Evolutionary conservation across 169 alveolate genomes (phyloP).

Genomic region (Eimeria acervulina): DNA sequence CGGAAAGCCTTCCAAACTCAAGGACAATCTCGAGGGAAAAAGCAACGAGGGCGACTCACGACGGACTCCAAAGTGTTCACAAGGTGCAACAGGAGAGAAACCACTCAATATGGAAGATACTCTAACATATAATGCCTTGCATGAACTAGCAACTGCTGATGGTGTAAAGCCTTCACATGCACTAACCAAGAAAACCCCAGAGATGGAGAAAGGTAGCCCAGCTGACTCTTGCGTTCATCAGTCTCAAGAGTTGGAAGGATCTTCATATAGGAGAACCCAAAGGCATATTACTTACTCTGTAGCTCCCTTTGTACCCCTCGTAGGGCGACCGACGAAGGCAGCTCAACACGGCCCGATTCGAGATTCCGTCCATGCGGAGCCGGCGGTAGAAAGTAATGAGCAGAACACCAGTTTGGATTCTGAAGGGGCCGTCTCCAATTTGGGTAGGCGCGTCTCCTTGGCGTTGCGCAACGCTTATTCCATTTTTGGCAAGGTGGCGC

Average conservation of each 20-base stretch:
- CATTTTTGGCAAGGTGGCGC: constrained; percentile 5
- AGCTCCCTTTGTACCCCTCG: constrained; percentile 16
- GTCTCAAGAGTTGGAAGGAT: neutral
- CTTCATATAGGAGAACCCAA: neutral
- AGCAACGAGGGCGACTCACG: neutral
- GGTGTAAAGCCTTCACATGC: neutral
- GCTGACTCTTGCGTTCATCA: neutral
- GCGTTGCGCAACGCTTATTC: constrained; percentile 45
- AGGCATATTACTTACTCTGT: constrained; percentile 22
- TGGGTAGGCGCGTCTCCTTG: constrained; percentile 28
- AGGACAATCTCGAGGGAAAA: neutral
- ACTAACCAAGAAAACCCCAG: neutral
- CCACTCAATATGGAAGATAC: neutral
- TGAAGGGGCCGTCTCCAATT: constrained; percentile 5
- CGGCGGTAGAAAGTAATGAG: neutral
- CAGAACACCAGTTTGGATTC: neutral
- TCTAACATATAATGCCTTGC: neutral
- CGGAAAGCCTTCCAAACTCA: neutral
- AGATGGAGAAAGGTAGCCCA: neutral
- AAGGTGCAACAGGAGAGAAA: neutral
- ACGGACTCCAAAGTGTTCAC: neutral
- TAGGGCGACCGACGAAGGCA: constrained; percentile 34
- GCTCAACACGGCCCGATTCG: neutral
- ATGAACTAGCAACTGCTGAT: neutral
- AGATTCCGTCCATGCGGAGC: neutral